These are phyloP conservation scores for Coniella vitis DNA, from an alignment of 2,329 filamentous ascomycete species.

Conservation along the genomic window DNA sequence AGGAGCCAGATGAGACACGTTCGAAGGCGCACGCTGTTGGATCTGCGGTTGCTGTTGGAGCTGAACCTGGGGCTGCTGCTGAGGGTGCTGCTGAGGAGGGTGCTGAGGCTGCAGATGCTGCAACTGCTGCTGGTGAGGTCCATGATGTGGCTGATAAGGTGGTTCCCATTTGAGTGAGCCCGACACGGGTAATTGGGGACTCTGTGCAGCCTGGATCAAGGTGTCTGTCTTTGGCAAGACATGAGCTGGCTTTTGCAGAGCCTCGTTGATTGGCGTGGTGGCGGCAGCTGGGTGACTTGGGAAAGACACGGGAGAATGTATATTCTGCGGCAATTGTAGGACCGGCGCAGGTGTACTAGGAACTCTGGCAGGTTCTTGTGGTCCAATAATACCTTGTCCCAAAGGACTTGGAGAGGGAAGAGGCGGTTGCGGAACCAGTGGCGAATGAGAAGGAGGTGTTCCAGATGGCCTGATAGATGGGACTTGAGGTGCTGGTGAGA, in stretches of 20 bases:
- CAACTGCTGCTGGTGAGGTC: conserved; percentile 16
- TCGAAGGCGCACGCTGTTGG: conserved; percentile 7
- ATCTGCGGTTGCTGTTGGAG: conserved; percentile 21
- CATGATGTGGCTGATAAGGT: conserved; percentile 28
- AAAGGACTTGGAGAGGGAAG: neutral
- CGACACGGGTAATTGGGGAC: conserved; percentile 23
- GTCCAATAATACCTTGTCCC: neutral
- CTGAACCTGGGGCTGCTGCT: conserved; percentile 36
- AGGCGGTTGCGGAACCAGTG: conserved; percentile 4
- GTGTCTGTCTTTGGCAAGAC: conserved; percentile 25
- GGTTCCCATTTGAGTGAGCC: conserved; percentile 35
- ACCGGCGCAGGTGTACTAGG: conserved; percentile 22
- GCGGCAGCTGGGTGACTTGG: conserved; percentile 21
- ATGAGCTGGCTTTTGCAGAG: conserved; percentile 27
- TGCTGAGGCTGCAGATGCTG: too few species aligned
- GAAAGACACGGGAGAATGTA: conserved; percentile 24
- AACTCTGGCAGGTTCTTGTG: conserved; percentile 6
- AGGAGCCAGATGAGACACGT: conserved; percentile 6
- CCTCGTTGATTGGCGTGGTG: conserved; percentile 23
- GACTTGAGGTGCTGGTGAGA: conserved; percentile 1
- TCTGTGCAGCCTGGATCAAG: conserved; percentile 17
- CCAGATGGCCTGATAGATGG: conserved; percentile 5
- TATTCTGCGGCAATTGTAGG: conserved; percentile 33
- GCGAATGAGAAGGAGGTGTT: conserved; percentile 6
- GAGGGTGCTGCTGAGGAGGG: too few species aligned